Conservation (phyloP, 2,329 filamentous ascomycete species). For the Ramularia endophylla region DNA sequence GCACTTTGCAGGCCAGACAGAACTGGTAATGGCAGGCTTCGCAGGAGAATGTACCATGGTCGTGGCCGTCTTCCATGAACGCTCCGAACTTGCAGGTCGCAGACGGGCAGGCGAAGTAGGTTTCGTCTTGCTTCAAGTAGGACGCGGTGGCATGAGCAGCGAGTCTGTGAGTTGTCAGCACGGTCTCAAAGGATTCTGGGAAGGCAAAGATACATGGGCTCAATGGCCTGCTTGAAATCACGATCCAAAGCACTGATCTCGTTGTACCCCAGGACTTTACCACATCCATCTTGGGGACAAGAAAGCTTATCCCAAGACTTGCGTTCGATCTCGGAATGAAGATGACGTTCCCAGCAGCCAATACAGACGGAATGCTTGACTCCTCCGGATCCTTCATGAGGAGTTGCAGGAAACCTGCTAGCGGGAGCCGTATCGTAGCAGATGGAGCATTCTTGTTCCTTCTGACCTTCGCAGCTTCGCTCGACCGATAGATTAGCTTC, state of each 20-base stretch:
- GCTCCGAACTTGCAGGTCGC: conserved; percentile 1
- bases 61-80: conserved; percentile 4
- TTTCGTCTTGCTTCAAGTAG: conserved; percentile 1
- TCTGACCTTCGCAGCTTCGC: too few species aligned
- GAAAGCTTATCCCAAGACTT: conserved; percentile 8
- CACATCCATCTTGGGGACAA: conserved; percentile 4
- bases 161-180: conserved; percentile 5
- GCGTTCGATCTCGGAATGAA: conserved; percentile 1
- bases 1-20: conserved; percentile 9
- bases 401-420: background rate
- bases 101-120: conserved; percentile 6
- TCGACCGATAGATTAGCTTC: too few species aligned
- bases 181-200: too few species aligned
- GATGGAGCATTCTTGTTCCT: conserved; percentile 3
- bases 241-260: background rate
- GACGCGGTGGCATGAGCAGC: conserved; percentile 4
- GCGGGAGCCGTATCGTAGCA: conserved; percentile 1
- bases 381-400: background rate
- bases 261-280: background rate
- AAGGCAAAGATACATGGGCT: conserved; percentile 1
- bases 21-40: conserved; percentile 5
- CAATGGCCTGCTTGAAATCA: conserved; percentile 1
- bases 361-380: conserved; percentile 2
- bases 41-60: conserved; percentile 7
- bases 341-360: conserved; percentile 3